phyloP scores from a whole-genome alignment of 495 filamentous ascomycete species.

The Annulohypoxylon nitens region DNA sequence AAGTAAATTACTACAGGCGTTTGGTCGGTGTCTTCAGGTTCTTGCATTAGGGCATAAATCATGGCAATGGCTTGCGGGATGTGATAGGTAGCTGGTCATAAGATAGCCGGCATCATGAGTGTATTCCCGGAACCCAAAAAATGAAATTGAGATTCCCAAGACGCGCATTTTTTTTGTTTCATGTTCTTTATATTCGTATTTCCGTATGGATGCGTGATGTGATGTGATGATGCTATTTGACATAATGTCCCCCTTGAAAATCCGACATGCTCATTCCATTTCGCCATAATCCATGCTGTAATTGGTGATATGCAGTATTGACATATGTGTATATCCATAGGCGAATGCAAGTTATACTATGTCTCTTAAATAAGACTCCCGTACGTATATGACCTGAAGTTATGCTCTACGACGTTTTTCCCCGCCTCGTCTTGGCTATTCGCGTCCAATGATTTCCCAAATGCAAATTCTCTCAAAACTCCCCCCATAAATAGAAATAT shows the following conservation, averaged over 20 bases:
- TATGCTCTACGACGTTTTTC: constrained; percentile 27
- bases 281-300: constrained; percentile 40
- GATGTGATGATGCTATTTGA: constrained; percentile 40
- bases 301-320: constrained; percentile 27
- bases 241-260: constrained; percentile 21
- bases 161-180: constrained; percentile 11
- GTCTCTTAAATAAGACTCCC: constrained; percentile 32
- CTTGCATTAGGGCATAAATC: constrained; percentile 55
- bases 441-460: constrained; percentile 27
- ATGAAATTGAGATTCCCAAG: constrained; percentile 51
- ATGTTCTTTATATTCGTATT: constrained; percentile 2
- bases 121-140: constrained; percentile 51
- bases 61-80: constrained; percentile 48
- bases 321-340: constrained; percentile 27
- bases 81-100: constrained; percentile 43
- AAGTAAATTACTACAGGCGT: constrained; percentile 73
- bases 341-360: constrained; percentile 24
- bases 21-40: constrained; percentile 57
- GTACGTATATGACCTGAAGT: constrained; percentile 39
- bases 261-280: constrained; percentile 27
- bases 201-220: constrained; percentile 20
- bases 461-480: constrained; percentile 34
- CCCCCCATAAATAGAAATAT: neutral
- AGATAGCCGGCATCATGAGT: constrained; percentile 48
- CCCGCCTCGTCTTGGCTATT: constrained; percentile 10